Base-by-base conservation (phyloP, 2,329 filamentous ascomycete species). In the Hymenoscyphus repandus region DNA sequence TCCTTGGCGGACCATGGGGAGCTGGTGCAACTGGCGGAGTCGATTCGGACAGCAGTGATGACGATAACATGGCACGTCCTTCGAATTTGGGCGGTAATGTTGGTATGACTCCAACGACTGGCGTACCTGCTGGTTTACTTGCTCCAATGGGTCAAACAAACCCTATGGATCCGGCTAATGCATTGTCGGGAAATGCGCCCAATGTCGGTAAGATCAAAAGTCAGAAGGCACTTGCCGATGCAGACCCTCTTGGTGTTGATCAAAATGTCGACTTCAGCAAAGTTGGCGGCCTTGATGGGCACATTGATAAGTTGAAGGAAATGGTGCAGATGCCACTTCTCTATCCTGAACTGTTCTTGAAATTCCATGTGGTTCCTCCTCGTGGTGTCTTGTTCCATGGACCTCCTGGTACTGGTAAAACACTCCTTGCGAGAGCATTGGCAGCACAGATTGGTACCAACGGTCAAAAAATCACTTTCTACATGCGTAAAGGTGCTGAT, bases 401-500 rank as follows among this genome's bases (percentile, higher is more conserved):
- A 32, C 93, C 93, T 48, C 93, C 95, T 5, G 93, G 93, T 68
- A 99, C 93, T 13, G 93, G 93, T 78, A 99, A 68, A 74, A 99
- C 93, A 11, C 76, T 99, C n/a, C 80, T 99, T 54, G 93, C 95
- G 47, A 83, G 93, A 63, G 93, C 93, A 38, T 75, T 99, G 42
- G 91, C 95, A 45, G 95, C 93, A 50, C 95, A 88, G 54, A 86
- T 96, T 52, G 91, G 90, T 57, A 83, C 87, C 11, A 87, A 92
- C 45, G 92, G 92, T 18, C 85, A 86, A 59, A 97, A 97, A 68
- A 93, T 99, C 57, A 97, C 91, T 0, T 99, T 99, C 63, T 99
- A 97, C 70, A 99, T 99, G 93, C 86, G 93, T 54, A 99, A 99
- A 70, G 95, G 93, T 66, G 95, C 93, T 20, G 93, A 99, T 77